Conservation (phyloP, 768 basidiomycete genomes). For the Lactifluus piperatus region DNA sequence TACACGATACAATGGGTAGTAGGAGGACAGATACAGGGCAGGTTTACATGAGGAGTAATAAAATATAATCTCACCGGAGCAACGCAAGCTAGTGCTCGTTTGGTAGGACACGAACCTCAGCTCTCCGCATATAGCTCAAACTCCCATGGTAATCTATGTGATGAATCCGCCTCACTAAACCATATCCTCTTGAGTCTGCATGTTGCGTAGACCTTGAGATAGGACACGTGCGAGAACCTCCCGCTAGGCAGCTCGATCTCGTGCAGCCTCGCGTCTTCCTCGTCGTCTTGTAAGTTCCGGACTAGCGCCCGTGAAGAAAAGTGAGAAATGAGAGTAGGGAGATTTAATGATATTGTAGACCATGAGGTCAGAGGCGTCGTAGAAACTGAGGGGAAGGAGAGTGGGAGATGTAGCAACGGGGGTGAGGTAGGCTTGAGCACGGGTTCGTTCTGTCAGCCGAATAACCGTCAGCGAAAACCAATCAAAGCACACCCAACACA, state of each 20-base stretch:
- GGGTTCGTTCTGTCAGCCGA: constrained; percentile 41
- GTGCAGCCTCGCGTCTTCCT: constrained; percentile 22
- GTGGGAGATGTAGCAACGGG: constrained; percentile 63
- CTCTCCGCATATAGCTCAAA: constrained; percentile 50
- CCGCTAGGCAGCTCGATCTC: constrained; percentile 37
- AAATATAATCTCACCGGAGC: neutral
- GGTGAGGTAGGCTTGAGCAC: constrained; percentile 37
- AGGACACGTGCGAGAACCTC: constrained; percentile 57
- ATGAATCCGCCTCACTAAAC: constrained; percentile 48
- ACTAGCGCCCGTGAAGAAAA: constrained; percentile 44
- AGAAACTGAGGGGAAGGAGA: constrained; percentile 50
- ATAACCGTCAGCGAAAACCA: constrained; percentile 13
- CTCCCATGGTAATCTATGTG: constrained; percentile 59
- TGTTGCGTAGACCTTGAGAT: constrained; percentile 67
- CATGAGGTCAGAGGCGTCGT: constrained; percentile 57
- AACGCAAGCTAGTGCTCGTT: neutral
- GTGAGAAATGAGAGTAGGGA: constrained; percentile 50
- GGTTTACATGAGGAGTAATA: constrained; percentile 8
- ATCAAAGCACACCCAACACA: too few species aligned
- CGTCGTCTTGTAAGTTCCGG: constrained; percentile 15
- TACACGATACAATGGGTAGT: constrained; percentile 64
- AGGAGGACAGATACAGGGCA: neutral
- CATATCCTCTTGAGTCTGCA: constrained; percentile 72
- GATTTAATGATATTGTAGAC: constrained; percentile 54
- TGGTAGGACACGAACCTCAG: neutral